Conservation (phyloP, 176 grass and related monocot species). For the Avena insularis region DNA sequence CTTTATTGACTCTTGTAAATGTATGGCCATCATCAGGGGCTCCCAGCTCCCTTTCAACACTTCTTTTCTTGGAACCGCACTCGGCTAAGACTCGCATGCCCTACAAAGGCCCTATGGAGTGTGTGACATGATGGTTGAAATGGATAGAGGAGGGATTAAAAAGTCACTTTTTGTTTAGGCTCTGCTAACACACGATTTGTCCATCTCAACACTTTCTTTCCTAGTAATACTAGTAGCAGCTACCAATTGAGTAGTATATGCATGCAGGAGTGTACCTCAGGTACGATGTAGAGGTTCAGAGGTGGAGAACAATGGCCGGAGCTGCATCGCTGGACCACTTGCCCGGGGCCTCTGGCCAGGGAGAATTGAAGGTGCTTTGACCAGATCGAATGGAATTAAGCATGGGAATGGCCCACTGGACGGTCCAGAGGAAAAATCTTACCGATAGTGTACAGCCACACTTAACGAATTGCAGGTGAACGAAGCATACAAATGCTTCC, state of each 20-base stretch:
- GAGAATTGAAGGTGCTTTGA: too few species aligned
- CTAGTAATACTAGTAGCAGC: slow-evolving; percentile 33
- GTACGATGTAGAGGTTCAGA: not conserved
- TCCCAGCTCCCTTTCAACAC: slow-evolving; percentile 15
- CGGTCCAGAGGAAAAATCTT: too few species aligned
- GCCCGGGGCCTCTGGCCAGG: too few species aligned
- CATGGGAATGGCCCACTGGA: too few species aligned
- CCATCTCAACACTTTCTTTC: slow-evolving; percentile 24
- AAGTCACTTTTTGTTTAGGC: slow-evolving; percentile 43
- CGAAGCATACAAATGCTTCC: too few species aligned
- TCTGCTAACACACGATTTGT: slow-evolving; percentile 47
- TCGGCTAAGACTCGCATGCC: not conserved
- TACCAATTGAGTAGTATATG: not conserved
- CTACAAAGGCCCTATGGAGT: not conserved
- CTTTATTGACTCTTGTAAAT: slow-evolving; percentile 24
- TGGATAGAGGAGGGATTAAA: not conserved
- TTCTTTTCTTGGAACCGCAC: slow-evolving; percentile 58
- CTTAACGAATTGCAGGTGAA: too few species aligned
- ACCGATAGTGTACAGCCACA: too few species aligned
- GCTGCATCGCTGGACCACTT: too few species aligned
- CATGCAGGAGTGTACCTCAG: slow-evolving; percentile 38
- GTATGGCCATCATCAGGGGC: not conserved
- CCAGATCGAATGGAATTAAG: too few species aligned
- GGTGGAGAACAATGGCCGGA: too few species aligned
- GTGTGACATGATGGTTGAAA: slow-evolving; percentile 49